Evolutionary conservation across 352 stramenopile species (phyloP), one percentile per base, ranked within the genome.

Genomic region (Halophytophthora batemanensis): DNA sequence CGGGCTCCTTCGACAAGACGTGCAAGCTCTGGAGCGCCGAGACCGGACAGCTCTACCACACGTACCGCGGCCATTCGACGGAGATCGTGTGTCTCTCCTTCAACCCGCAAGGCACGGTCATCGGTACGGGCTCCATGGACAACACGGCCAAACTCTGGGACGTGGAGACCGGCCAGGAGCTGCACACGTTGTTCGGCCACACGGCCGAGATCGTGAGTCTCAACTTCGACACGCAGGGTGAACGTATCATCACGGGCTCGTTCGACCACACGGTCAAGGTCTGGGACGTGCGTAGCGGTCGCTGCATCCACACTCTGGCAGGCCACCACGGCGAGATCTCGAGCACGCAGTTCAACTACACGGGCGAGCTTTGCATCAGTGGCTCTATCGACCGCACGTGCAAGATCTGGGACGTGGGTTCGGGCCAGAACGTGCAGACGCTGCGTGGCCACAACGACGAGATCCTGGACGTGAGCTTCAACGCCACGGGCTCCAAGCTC

Each of bases 81-180:
- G 94, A 98, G 71, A 98, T 98, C 47, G 93, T 98, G 31, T 98
- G 94, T 66, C 60, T 98, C n/a, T 90, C 83, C 4, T 98, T 98
- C 74, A 95, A 98, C 36, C 90, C 94, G 15, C 84, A 95, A 43
- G 93, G 93, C 29, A 96, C 83, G 0, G 84, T 95, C 43, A 93
- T 98, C 35, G 90, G 89, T 12, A 93, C 82, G 7, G 80, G 85
- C 22, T 95, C 81, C 4, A 98, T 98, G 91, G 93, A 98, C 67
- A 96, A 97, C 69, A 98, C 91, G 33, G 87, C 93, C n/a, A 95
- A 95, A 57, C 71, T 98, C 25, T 98, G 90, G 90, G 93, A 98
- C 49, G 91, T 98, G 29, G 91, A 98, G 61, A 96, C 90, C 2
- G 93, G 94, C 1, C 84, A 97, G 50, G 96, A 96, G 50, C 64